Evolutionary conservation across 306 rosid species (phyloP), one percentile per base, ranked within the genome.

Genomic region (Abrus pulchellus): DNA sequence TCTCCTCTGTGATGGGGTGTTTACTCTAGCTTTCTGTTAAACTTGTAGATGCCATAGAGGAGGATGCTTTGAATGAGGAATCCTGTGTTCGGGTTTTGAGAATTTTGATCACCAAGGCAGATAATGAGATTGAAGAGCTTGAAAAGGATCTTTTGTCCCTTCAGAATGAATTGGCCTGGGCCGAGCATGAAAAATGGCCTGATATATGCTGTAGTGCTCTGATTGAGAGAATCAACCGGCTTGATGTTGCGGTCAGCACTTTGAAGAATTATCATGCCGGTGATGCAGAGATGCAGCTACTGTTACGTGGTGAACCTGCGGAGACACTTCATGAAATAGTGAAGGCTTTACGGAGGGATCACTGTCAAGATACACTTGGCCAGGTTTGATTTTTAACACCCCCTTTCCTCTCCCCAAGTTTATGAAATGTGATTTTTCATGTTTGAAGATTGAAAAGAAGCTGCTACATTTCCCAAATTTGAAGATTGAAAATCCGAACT

Each of bases 41-140:
- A 57, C 64, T 60, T 43, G 28, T 78, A 94, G 97, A 94, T 88
- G 65, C 36, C 57, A 87, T 90, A 44, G 94, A 90, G 84, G 97
- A 94, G 85, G 80, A 84, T 85, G 86, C 84, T 32, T 78, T 89
- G 89, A 82, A 91, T 45, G 86, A 69, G 84, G 86, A 84, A 73
- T 86, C 64, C 56, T 89, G 93, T 63, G 64, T 90, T 72, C 89
- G 83, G 78, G 97, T 89, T 79, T 80, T 91, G 79, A 79, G 83
- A 80, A 80, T 80, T 82, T 86, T 86, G 84, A 80, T 87, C 75
- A 75, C 72, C 67, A 82, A 86, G 68, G 93, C 89, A 2, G 91
- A 89, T 72, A 71, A 41, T 45, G 97, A 91, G 75, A 85, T 90
- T 40, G 88, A 87, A 82, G 93, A 86, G 49, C 94, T 94, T 66